Conservation (phyloP, 176 grass and related monocot genomes). For the Lolium rigidum region DNA sequence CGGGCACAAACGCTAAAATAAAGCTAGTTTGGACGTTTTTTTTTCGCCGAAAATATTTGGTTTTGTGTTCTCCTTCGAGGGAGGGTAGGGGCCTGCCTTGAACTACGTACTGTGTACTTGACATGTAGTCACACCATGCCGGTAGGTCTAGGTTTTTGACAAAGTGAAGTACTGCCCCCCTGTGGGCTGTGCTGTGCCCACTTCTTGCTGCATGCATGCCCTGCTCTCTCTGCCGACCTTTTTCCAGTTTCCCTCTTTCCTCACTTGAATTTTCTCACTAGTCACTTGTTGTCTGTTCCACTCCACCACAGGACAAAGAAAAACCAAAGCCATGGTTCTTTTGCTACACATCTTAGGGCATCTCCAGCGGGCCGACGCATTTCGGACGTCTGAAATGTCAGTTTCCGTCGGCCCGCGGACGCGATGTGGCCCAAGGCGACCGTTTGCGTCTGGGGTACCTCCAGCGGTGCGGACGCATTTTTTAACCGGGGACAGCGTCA, state of each 20-base stretch:
- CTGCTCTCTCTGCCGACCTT: constrained; percentile 6
- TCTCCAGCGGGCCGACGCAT: too few species aligned
- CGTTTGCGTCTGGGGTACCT: too few species aligned
- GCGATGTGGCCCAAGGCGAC: too few species aligned
- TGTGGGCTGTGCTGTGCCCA: constrained; percentile 34
- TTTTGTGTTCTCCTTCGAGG: neutral
- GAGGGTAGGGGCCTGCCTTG: neutral
- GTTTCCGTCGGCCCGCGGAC: too few species aligned
- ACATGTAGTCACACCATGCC: constrained; percentile 7
- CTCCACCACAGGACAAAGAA: constrained; percentile 18
- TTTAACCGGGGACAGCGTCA: too few species aligned
- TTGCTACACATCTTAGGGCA: neutral
- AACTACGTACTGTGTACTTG: constrained; percentile 10
- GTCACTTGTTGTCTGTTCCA: constrained; percentile 9
- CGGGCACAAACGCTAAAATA: neutral
- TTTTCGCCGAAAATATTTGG: neutral
- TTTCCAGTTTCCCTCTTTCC: neutral
- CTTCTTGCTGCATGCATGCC: constrained; percentile 46
- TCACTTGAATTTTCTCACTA: neutral
- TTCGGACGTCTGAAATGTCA: too few species aligned
- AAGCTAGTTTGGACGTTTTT: neutral
- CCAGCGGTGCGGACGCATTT: too few species aligned
- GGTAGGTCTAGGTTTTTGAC: constrained; percentile 33
- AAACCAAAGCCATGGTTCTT: constrained; percentile 17
- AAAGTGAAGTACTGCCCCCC: constrained; percentile 13